Evolutionary conservation across 768 basidiomycete species (phyloP).

Genomic region (Boletus insuetus): DNA sequence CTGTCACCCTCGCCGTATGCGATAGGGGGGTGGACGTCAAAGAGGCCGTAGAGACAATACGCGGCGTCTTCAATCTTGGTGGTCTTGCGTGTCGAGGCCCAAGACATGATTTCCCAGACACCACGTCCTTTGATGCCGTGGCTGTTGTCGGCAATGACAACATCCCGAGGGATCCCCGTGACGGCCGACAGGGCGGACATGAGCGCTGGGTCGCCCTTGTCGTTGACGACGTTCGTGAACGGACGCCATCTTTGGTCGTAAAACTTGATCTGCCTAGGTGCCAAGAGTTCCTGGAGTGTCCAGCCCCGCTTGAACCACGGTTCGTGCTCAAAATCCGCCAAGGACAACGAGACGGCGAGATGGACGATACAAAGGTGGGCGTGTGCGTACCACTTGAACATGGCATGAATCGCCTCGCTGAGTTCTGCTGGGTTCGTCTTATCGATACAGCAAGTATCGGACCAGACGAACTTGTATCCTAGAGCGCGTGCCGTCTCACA

Average conservation of each 20-base stretch:
- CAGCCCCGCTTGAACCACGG: conserved; percentile 28
- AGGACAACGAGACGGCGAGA: conserved; percentile 14
- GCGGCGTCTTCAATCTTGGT: conserved; percentile 29
- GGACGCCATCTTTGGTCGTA: conserved; percentile 22
- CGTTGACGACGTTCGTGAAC: conserved; percentile 13
- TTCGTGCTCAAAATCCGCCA: conserved; percentile 16
- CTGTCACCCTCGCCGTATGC: conserved; percentile 31
- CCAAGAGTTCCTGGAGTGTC: conserved; percentile 28
- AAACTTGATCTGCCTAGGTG: conserved; percentile 27
- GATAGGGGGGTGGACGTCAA: conserved; percentile 22
- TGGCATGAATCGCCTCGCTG: conserved; percentile 31
- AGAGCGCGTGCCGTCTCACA: conserved; percentile 20
- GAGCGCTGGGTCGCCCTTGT: conserved; percentile 11
- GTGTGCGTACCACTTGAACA: conserved; percentile 33
- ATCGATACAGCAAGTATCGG: conserved; percentile 33
- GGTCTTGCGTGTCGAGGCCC: conserved; percentile 31
- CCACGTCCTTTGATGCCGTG: conserved; percentile 12
- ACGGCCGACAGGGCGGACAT: conserved; percentile 9
- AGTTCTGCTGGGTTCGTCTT: conserved; percentile 24
- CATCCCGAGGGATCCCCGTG: conserved; percentile 19
- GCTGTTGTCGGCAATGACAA: conserved; percentile 19
- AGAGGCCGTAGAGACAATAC: conserved; percentile 29
- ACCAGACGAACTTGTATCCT: conserved; percentile 26
- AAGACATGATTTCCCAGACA: conserved; percentile 28
- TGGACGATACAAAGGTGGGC: conserved; percentile 30